phyloP scores from a whole-genome alignment of 1,284 basidiomycete species.

The Boletus sp. region DNA sequence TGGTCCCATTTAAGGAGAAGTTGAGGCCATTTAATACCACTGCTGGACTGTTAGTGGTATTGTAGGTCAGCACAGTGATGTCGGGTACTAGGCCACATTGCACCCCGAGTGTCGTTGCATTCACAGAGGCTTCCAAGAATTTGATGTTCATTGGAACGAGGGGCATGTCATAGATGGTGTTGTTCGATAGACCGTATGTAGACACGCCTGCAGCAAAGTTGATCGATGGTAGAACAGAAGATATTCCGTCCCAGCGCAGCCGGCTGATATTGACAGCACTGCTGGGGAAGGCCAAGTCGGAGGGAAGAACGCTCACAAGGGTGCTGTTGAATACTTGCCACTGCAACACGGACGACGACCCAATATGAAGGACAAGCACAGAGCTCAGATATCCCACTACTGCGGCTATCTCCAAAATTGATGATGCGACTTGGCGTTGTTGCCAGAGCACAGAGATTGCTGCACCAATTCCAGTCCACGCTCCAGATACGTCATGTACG shows the following conservation, averaged over 20 bases:
- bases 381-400: not conserved
- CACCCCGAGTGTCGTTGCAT: not conserved
- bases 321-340: slow-evolving; percentile 5
- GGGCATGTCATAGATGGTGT: not conserved
- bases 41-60: too few relatives aligned
- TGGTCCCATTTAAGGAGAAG: not conserved
- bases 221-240: not conserved
- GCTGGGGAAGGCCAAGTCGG: not conserved
- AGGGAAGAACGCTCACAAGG: not conserved
- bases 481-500: not conserved
- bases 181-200: not conserved
- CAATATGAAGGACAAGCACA: not conserved
- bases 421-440: not conserved
- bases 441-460: slow-evolving; percentile 1
- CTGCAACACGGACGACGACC: slow-evolving; percentile 3
- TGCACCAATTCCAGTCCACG: not conserved
- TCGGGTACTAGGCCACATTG: not conserved
- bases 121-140: not conserved
- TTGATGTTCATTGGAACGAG: not conserved
- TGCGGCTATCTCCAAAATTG: not conserved
- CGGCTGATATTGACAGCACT: not conserved
- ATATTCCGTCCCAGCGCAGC: not conserved
- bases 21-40: not conserved
- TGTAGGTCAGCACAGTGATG: too few relatives aligned
- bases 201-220: not conserved